Evolutionary conservation across 2,329 filamentous ascomycete genomes (phyloP).

Genomic region (Fusarium sp.): DNA sequence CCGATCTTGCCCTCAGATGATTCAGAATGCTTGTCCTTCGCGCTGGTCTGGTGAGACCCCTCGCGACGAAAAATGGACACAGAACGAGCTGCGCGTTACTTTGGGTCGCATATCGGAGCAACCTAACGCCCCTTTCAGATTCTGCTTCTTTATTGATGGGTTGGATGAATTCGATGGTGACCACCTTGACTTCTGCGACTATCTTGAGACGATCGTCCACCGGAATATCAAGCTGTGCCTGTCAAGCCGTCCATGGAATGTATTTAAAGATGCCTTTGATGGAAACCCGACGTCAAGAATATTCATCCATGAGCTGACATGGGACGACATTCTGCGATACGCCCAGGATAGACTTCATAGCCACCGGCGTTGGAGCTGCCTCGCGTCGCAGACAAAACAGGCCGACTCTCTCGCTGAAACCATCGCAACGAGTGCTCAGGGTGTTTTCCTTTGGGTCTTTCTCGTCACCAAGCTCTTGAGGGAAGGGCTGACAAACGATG

Average conservation of each 20-base stretch:
- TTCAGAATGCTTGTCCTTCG: conserved; percentile 9
- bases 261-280: conserved; percentile 27
- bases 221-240: conserved; percentile 23
- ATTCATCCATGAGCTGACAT: conserved; percentile 31
- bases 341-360: background rate
- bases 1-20: conserved; percentile 5
- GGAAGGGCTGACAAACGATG: conserved; percentile 23
- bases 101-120: background rate
- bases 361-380: background rate
- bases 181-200: conserved; percentile 24
- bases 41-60: conserved; percentile 3
- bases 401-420: background rate
- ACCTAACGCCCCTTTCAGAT: background rate
- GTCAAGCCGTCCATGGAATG: conserved; percentile 33
- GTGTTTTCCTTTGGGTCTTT: conserved; percentile 42
- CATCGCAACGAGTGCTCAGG: conserved; percentile 24
- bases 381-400: background rate
- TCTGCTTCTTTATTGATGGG: conserved; percentile 26
- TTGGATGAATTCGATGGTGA: conserved; percentile 37
- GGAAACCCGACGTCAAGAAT: conserved; percentile 8
- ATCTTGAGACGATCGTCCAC: background rate
- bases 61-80: background rate
- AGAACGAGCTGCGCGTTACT: background rate
- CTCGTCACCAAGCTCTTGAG: conserved; percentile 22
- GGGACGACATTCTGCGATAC: conserved; percentile 10